Percentiles rank a stretch among this genome's conserved stretches.
These are phyloP conservation scores for Clarireedia sp. DNA, from an alignment of 2,329 filamentous ascomycete genomes.

Conservation along the genomic window DNA sequence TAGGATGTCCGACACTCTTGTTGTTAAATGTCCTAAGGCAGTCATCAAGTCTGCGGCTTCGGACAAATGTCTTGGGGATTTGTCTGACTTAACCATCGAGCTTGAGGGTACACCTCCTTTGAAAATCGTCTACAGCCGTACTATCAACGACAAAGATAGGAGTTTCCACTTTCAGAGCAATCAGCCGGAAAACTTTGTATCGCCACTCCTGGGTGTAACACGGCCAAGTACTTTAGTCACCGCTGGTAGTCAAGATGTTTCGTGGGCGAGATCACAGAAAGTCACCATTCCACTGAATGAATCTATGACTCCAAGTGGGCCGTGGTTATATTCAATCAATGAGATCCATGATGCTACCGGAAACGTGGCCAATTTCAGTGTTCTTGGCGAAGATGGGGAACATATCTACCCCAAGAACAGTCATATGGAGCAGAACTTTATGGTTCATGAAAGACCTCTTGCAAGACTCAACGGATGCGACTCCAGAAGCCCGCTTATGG, in stretches of 20 bases:
- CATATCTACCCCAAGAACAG: constrained; percentile 48
- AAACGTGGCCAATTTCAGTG: constrained; percentile 71
- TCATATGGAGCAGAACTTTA: constrained; percentile 67
- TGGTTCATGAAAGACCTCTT: constrained; percentile 78
- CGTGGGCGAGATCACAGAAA: constrained; percentile 71
- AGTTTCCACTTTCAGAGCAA: constrained; percentile 89
- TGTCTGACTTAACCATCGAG: constrained; percentile 77
- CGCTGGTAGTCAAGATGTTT: constrained; percentile 55
- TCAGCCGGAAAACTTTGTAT: constrained; percentile 78
- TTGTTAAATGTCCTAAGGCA: constrained; percentile 79
- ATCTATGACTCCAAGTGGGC: constrained; percentile 68
- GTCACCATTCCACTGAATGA: constrained; percentile 84
- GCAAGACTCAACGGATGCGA: constrained; percentile 68
- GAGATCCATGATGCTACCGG: constrained; percentile 88
- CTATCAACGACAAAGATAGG: constrained; percentile 73
- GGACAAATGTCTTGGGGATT: constrained; percentile 74
- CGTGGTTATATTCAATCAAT: constrained; percentile 85
- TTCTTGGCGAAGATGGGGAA: constrained; percentile 60
- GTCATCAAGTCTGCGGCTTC: constrained; percentile 56
- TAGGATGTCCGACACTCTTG: constrained; percentile 65
- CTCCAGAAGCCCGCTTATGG: constrained; percentile 70
- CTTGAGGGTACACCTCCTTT: constrained; percentile 85
- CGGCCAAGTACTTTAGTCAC: constrained; percentile 49
- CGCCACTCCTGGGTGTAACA: constrained; percentile 61
- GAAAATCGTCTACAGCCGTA: constrained; percentile 85